These are phyloP conservation scores for Dothideomycetes sp. DNA, from an alignment of 2,329 filamentous ascomycete species.

Conservation along the genomic window DNA sequence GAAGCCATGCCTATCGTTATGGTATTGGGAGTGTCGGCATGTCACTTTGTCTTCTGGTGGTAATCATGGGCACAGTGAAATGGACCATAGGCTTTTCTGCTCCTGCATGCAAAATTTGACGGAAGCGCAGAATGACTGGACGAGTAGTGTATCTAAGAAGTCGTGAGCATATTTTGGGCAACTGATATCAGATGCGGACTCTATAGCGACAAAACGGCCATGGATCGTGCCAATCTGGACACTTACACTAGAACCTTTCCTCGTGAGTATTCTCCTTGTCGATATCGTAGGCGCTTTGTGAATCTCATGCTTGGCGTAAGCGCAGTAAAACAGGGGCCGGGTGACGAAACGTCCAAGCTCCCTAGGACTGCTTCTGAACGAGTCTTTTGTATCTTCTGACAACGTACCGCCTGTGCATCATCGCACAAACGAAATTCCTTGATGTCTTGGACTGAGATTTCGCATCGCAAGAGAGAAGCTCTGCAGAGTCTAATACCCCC, in stretches of 20 bases:
- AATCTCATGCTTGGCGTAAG: too few species aligned
- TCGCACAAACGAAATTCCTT: background rate
- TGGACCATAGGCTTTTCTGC: slow-evolving; percentile 44
- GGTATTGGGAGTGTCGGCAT: slow-evolving; percentile 46
- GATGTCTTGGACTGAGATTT: background rate
- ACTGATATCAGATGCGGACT: background rate
- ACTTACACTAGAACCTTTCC: too few species aligned
- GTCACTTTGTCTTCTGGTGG: slow-evolving; percentile 47
- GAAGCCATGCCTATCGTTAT: slow-evolving; percentile 54
- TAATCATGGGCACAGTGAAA: slow-evolving; percentile 58
- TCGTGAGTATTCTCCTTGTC: too few species aligned
- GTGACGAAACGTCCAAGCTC: too few species aligned
- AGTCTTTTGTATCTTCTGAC: too few species aligned
- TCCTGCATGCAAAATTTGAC: slow-evolving; percentile 13
- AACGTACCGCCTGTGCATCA: too few species aligned
- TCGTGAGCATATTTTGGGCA: background rate
- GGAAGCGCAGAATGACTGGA: background rate
- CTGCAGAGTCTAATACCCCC: background rate
- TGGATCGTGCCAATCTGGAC: too few species aligned
- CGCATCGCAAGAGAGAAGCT: background rate
- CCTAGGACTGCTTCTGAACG: too few species aligned
- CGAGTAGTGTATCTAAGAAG: background rate
- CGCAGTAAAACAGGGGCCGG: too few species aligned
- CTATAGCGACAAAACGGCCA: too few species aligned
- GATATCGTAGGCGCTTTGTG: too few species aligned